Evolutionary conservation across 2,329 filamentous ascomycete species (phyloP).

Genomic region (Arthrocladium fulminans): DNA sequence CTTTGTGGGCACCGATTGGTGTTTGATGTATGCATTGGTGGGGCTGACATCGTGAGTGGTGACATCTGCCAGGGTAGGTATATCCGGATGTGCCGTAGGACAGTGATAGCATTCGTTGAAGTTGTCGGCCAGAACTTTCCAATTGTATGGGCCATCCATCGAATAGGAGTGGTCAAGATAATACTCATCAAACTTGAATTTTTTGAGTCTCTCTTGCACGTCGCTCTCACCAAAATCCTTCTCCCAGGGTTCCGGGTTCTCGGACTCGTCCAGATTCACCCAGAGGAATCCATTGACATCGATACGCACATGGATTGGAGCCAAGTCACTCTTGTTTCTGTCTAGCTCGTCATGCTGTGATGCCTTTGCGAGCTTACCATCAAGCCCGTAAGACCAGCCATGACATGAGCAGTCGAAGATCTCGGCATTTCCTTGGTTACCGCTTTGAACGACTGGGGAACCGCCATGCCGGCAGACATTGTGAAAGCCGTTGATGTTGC

Average conservation of each 20-base stretch:
- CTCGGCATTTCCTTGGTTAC: constrained; percentile 16
- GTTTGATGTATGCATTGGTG: constrained; percentile 46
- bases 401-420: constrained; percentile 55
- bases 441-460: constrained; percentile 43
- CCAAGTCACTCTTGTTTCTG: constrained; percentile 47
- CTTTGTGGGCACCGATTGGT: constrained; percentile 35
- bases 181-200: constrained; percentile 47
- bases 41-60: constrained; percentile 47
- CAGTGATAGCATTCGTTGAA: constrained; percentile 45
- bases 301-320: constrained; percentile 26
- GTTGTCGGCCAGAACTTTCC: constrained; percentile 23
- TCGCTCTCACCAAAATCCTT: constrained; percentile 26
- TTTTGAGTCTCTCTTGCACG: constrained; percentile 39
- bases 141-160: constrained; percentile 20
- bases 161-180: constrained; percentile 36
- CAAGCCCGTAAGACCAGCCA: constrained; percentile 54
- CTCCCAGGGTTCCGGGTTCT: constrained; percentile 17
- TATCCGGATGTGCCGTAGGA: constrained; percentile 50
- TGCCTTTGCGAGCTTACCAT: constrained; percentile 52
- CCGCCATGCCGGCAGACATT: constrained; percentile 56
- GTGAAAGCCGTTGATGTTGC: constrained; percentile 51
- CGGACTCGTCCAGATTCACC: constrained; percentile 18
- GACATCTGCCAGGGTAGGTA: constrained; percentile 46
- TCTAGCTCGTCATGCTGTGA: constrained; percentile 49
- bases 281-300: constrained; percentile 19